A percentile compares a stretch with the other conserved stretches of the same genome.
Conservation (phyloP, 73 alveolate species). For the Tetrahymena thermophila region DNA sequence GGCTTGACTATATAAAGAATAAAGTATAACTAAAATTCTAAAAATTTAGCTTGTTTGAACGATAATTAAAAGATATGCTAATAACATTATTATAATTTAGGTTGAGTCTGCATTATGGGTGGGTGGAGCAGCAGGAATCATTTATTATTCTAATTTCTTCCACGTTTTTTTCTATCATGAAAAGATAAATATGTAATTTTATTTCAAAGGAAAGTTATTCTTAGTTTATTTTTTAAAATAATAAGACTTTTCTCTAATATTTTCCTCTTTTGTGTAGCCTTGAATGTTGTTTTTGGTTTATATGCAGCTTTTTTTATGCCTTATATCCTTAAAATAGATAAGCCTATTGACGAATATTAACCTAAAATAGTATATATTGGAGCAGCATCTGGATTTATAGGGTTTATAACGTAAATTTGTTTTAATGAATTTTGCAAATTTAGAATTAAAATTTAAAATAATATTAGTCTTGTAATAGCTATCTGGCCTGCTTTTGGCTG, state of each 20-base stretch:
- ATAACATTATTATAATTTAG: neutral
- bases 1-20: neutral
- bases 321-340: neutral
- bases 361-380: neutral
- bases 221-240: neutral
- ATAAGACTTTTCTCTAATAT: neutral
- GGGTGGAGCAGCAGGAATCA: neutral
- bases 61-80: neutral
- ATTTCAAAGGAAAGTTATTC: neutral
- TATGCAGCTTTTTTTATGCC: neutral
- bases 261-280: neutral
- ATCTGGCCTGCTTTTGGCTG: slow-evolving; percentile 47
- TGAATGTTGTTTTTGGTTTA: neutral
- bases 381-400: neutral
- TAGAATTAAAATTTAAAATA: neutral
- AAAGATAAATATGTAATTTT: neutral
- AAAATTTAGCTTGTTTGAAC: neutral
- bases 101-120: neutral
- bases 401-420: neutral
- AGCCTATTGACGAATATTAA: neutral
- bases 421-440: neutral
- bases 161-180: neutral
- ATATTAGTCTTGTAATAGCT: slow-evolving; percentile 17
- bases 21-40: neutral
- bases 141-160: neutral